These are phyloP conservation scores for Tetrahymena malaccensis DNA, from an alignment of 73 alveolate genomes.

Conservation along the genomic window DNA sequence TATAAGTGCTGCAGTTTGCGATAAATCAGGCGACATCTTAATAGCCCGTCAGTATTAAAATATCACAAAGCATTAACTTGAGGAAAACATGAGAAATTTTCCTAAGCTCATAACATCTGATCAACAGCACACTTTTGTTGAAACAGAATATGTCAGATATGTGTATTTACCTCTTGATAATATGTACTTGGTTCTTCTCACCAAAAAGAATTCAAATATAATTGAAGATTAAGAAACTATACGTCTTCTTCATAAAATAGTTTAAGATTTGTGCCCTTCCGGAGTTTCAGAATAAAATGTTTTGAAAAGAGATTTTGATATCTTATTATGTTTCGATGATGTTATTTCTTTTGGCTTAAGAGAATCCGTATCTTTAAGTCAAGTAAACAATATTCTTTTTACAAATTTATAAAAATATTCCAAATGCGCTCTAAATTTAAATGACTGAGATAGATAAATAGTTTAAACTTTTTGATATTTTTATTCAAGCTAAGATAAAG, in stretches of 20 bases:
- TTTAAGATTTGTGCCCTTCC: slow-evolving; percentile 50
- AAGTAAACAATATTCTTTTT: slow-evolving; percentile 1
- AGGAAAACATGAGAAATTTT: slow-evolving; percentile 59
- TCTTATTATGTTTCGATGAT: slow-evolving; percentile 90
- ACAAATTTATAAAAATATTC: too few relatives aligned
- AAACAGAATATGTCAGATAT: slow-evolving; percentile 80
- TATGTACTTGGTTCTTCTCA: slow-evolving; percentile 78
- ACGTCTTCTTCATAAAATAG: slow-evolving; percentile 63
- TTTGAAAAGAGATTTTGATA: slow-evolving; percentile 81
- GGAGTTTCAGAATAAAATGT: slow-evolving; percentile 70
- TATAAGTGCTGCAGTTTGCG: slow-evolving; percentile 82
- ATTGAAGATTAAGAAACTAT: slow-evolving; percentile 92
- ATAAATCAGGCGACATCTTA: slow-evolving; percentile 70
- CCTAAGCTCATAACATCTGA: slow-evolving; percentile 48
- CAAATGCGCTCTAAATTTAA: too few relatives aligned
- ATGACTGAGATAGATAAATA: too few relatives aligned
- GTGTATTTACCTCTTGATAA: slow-evolving; percentile 89
- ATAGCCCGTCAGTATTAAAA: slow-evolving; percentile 86
- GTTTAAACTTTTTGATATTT: too few relatives aligned
- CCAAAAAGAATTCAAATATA: slow-evolving; percentile 84
- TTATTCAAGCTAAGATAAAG: too few relatives aligned
- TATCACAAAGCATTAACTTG: slow-evolving; percentile 76
- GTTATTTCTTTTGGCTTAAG: slow-evolving; percentile 88
- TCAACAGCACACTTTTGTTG: slow-evolving; percentile 85
- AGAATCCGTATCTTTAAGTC: slow-evolving; percentile 79